Evolutionary conservation across 208 protist genomes (phyloP), one percentile per base, ranked within the genome.

Genomic region (Leishmania arabica): DNA sequence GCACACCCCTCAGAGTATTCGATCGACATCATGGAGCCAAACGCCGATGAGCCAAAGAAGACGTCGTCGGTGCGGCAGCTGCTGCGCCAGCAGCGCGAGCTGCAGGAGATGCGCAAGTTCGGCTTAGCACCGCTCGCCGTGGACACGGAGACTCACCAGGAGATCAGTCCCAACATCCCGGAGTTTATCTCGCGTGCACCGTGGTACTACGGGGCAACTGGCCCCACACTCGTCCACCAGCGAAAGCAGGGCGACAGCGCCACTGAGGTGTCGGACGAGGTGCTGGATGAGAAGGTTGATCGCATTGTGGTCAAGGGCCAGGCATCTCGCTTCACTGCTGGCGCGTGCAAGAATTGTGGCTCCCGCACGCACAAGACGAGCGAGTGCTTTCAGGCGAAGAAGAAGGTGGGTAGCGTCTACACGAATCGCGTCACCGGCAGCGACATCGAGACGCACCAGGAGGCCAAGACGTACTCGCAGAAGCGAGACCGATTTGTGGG

Each of bases 121-220:
- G 93, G 93, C 37, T 88, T 97, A 24, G 94, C 95, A 0, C 95
- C 95, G 1, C 90, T 97, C 53, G 90, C 89, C 15, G 90, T 95
- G 47, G 95, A 98, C 74, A 86, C 88, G 27, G 88, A 95, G 42
- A 93, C 90, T 37, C 88, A 94, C 42, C 80, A 92, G 42, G 95
- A 97, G 79, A 98, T 98, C 79, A 99, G 99, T 93, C 99, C 99
- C 42, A 99, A 99, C 88, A 99, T 99, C 37, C 99, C 99, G 13
- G 91, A 99, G 85, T 99, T 98, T 78, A 99, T 99, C 75, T 87
- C 96, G 3, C 88, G 99, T 58, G 98, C 98, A n/a, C 99, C 99
- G 80, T 99, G 99, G 98, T 99, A 98, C 83, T 96, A 99, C 60
- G 89, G 91, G 15, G 80, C 85, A 27, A 73, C 83, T 0, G 92